These are phyloP conservation scores for Cryphonectria japonica DNA, from an alignment of 2,329 filamentous ascomycete species.

Conservation along the genomic window DNA sequence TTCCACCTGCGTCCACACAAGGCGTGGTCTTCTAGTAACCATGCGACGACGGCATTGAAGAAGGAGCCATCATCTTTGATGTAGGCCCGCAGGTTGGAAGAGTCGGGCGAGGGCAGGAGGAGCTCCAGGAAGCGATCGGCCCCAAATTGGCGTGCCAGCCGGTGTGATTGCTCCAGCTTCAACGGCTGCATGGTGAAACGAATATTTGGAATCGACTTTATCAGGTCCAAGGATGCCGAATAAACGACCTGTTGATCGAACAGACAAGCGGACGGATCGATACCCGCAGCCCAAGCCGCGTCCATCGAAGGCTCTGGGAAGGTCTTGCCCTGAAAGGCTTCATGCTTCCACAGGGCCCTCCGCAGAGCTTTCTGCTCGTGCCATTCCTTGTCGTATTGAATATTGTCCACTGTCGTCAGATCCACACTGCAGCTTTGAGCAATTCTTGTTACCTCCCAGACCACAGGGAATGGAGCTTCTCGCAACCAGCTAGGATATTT, in stretches of 20 bases:
- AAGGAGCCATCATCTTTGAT: slow-evolving; percentile 40
- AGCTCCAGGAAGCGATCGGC: slow-evolving; percentile 63
- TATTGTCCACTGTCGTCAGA: slow-evolving; percentile 36
- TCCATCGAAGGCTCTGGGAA: slow-evolving; percentile 51
- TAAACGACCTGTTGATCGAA: slow-evolving; percentile 44
- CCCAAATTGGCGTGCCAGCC: slow-evolving; percentile 59
- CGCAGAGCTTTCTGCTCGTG: slow-evolving; percentile 50
- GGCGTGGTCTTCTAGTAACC: slow-evolving; percentile 47
- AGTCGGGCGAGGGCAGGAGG: slow-evolving; percentile 49
- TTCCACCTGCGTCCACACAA: slow-evolving; percentile 53
- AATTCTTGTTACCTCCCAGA: slow-evolving; percentile 58
- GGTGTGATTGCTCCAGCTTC: slow-evolving; percentile 52
- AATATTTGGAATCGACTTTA: slow-evolving; percentile 45
- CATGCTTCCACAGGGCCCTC: slow-evolving; percentile 43
- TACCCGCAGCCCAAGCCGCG: slow-evolving; percentile 51
- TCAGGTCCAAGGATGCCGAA: slow-evolving; percentile 46
- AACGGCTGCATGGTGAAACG: slow-evolving; percentile 52
- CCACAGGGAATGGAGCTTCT: slow-evolving; percentile 51
- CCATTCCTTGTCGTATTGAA: slow-evolving; percentile 47
- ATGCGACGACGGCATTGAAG: slow-evolving; percentile 43
- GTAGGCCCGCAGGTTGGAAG: slow-evolving; percentile 35
- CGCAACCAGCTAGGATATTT: slow-evolving; percentile 44
- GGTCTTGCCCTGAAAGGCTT: slow-evolving; percentile 46
- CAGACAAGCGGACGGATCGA: slow-evolving; percentile 40
- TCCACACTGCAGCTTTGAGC: slow-evolving; percentile 51